Evolutionary conservation across 352 stramenopile species (phyloP), one percentile per base, ranked within the genome.

Genomic region (Phytophthora podocarpi): DNA sequence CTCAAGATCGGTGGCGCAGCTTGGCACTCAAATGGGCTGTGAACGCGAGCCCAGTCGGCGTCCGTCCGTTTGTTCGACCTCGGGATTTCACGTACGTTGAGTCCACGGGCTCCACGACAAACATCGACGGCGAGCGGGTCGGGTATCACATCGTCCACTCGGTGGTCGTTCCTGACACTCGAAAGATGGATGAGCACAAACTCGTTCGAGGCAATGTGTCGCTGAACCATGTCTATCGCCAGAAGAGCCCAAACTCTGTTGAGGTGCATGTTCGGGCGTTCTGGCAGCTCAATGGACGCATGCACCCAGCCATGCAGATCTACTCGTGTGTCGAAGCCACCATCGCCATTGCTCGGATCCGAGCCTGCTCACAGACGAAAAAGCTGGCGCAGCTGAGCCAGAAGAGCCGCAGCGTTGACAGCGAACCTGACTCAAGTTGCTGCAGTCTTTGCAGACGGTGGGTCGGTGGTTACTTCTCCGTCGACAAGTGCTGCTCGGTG

Each of bases 71-170:
- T 12, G 48, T 76, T 24, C 63, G 59, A 26, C 42, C 67, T 21
- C 57, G 74, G 3, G 77, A 87, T 45, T 70, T 78, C 15, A 72
- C 74, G 6, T 82, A 62, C 46, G 41, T 82, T 13, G 72, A 82
- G 51, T 56, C 57, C 5, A 82, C 74, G 1, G 77, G 74, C 3
- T 54, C 70, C 32, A 58, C 61, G 16, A 37, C 46, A 16, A 70
- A 66, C 51, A 32, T 57, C 1, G 70, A 59, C 16, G 64, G 66
- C 2, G 72, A 84, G 3, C 68, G 72, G 13, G 36, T 80, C 5
- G 71, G 67, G 1, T 77, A 69, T 43, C 58, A 77, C 28, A 61
- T 80, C 28, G 43, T 77, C 15, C 67, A 77, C 57, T 77, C 71
- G 9, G 48, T 80, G 9, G 53, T 43, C 26, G n/a, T 72, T 23